Percentiles rank a stretch among this genome's conserved stretches.
Evolutionary conservation across 1,284 basidiomycete genomes (phyloP).

Genomic region (Cerrena zonata): DNA sequence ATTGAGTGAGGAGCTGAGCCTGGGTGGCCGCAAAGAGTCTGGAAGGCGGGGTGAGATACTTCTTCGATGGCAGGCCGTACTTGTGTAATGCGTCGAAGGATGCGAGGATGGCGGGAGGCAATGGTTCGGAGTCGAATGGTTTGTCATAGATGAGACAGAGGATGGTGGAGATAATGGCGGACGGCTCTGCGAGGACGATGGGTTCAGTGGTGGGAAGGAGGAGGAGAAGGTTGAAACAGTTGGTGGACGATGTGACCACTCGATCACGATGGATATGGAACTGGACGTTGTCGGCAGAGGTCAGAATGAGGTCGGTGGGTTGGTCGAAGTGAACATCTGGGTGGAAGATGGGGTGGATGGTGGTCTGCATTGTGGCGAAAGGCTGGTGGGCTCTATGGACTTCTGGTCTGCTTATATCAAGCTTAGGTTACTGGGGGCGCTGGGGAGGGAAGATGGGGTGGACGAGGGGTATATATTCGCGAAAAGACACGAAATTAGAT

Average conservation of each 20-base stretch:
- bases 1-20: conserved; percentile 11
- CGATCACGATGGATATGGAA: conserved; percentile 53
- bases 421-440: too few species aligned
- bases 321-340: too few species aligned
- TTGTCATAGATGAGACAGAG: conserved; percentile 57
- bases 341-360: too few species aligned
- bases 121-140: conserved; percentile 56
- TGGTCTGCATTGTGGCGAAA: too few species aligned
- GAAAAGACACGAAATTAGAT: too few species aligned
- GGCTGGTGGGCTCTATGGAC: too few species aligned
- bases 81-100: conserved; percentile 42
- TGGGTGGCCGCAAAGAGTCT: neutral
- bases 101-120: conserved; percentile 44
- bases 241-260: conserved; percentile 47
- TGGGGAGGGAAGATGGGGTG: too few species aligned
- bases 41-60: neutral
- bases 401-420: too few species aligned
- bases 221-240: conserved; percentile 47
- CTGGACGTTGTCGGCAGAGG: conserved; percentile 10
- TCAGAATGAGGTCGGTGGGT: conserved; percentile 11
- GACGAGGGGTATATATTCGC: too few species aligned
- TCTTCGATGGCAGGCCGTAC: conserved; percentile 42
- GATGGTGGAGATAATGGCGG: conserved; percentile 49
- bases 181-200: conserved; percentile 44
- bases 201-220: conserved; percentile 24